Conservation (phyloP, 2,329 filamentous ascomycete species). For the Colletotrichum acutatum region DNA sequence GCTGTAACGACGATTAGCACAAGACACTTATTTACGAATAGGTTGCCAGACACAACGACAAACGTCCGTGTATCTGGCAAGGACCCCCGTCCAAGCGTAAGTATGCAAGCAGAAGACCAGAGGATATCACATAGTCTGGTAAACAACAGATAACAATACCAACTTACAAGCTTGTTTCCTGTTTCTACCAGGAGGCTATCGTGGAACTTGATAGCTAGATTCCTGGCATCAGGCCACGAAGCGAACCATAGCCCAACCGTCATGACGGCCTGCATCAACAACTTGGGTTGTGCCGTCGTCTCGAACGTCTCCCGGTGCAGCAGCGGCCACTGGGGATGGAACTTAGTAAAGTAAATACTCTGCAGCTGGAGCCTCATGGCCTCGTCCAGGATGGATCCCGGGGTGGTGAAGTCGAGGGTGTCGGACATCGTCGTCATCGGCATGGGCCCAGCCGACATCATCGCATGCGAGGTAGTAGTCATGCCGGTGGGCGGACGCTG, state of each 20-base stretch:
- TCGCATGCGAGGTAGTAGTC: not conserved
- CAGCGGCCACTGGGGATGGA: slow-evolving; percentile 27
- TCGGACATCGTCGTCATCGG: not conserved
- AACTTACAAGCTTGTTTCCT: slow-evolving; percentile 18
- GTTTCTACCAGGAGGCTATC: slow-evolving; percentile 14
- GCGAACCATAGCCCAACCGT: slow-evolving; percentile 26
- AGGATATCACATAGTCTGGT: no score
- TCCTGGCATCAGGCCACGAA: not conserved
- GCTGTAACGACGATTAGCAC: not conserved
- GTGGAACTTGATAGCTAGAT: slow-evolving; percentile 9
- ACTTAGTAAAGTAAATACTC: slow-evolving; percentile 17
- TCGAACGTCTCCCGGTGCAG: slow-evolving; percentile 21
- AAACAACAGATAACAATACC: not conserved
- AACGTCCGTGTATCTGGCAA: not conserved
- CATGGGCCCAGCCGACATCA: not conserved
- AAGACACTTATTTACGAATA: not conserved
- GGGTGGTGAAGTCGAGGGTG: slow-evolving; percentile 4
- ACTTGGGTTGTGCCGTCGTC: not conserved
- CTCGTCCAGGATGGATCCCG: not conserved
- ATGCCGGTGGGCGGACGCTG: not conserved
- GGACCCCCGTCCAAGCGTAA: not conserved
- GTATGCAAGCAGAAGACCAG: not conserved
- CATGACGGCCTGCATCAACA: slow-evolving; percentile 15
- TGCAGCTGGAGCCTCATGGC: slow-evolving; percentile 8
- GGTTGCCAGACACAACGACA: not conserved